These are phyloP conservation scores for Psilocybe cyanescens DNA, from an alignment of 768 basidiomycete species.

Conservation along the genomic window DNA sequence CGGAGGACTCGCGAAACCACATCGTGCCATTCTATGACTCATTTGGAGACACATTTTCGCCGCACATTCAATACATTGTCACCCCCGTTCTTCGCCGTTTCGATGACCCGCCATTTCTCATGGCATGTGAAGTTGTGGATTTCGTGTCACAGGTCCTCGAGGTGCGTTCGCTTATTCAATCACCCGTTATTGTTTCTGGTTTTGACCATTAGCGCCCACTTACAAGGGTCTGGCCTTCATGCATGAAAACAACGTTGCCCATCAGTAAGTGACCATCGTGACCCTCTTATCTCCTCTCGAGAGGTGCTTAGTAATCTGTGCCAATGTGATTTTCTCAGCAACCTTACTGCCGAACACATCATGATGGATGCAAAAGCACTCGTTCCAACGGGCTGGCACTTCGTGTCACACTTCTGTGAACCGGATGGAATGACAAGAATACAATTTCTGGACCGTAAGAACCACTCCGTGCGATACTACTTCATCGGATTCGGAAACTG, in stretches of 20 bases:
- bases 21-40: conserved; percentile 27
- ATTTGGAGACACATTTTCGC: conserved; percentile 21
- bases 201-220: conserved; percentile 11
- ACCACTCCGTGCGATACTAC: conserved; percentile 40
- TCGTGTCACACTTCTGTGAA: conserved; percentile 31
- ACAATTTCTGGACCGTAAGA: conserved; percentile 31
- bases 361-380: conserved; percentile 40
- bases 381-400: conserved; percentile 38
- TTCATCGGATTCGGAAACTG: conserved; percentile 39
- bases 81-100: conserved; percentile 42
- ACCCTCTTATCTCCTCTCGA: background rate
- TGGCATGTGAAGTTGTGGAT: conserved; percentile 32
- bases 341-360: conserved; percentile 35
- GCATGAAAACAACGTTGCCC: conserved; percentile 34
- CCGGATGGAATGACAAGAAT: conserved; percentile 33
- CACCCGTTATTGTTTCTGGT: background rate
- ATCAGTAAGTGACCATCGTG: conserved; percentile 27
- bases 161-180: conserved; percentile 16
- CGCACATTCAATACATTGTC: conserved; percentile 33
- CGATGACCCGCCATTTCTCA: conserved; percentile 34
- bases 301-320: background rate
- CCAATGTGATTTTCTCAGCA: conserved; percentile 19
- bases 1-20: conserved; percentile 27
- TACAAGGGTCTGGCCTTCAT: conserved; percentile 34
- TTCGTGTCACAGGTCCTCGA: conserved; percentile 34